A percentile compares a stretch with the other conserved stretches of the same genome.
Evolutionary conservation across 805 yeast genomes (phyloP).

Genomic region (Saturnispora saitoi): DNA sequence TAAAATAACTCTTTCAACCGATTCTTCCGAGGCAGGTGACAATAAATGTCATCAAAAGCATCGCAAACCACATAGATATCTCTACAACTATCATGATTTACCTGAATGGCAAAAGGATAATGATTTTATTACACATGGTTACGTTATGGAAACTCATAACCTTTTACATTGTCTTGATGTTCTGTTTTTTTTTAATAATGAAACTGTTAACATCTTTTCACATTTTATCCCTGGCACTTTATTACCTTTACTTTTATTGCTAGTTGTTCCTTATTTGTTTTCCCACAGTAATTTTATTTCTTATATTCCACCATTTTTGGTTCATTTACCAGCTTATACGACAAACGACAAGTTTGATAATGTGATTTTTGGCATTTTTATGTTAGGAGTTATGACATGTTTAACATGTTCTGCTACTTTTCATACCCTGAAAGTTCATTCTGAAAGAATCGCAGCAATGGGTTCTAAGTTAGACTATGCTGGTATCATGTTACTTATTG

Average conservation of each 20-base stretch:
- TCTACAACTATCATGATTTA: conserved; percentile 34
- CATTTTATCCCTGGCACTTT: conserved; percentile 41
- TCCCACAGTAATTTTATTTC: conserved; percentile 14
- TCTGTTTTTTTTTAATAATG: conserved; percentile 41
- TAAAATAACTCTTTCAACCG: background rate
- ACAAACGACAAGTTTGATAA: conserved; percentile 29
- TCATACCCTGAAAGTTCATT: conserved; percentile 45
- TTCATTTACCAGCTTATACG: conserved; percentile 22
- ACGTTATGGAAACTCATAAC: conserved; percentile 40
- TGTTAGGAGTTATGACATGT: conserved; percentile 37
- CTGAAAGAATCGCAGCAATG: conserved; percentile 32
- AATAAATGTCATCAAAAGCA: background rate
- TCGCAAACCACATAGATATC: conserved; percentile 9
- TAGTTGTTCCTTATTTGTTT: conserved; percentile 20
- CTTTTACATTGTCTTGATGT: conserved; percentile 33
- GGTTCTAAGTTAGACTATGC: conserved; percentile 49
- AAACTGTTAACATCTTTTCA: conserved; percentile 43
- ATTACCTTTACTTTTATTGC: conserved; percentile 19
- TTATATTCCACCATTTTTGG: conserved; percentile 19
- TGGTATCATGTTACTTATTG: conserved; percentile 45
- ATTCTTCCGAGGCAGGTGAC: background rate
- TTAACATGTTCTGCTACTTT: conserved; percentile 41
- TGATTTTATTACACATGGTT: conserved; percentile 42
- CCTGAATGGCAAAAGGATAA: conserved; percentile 52
- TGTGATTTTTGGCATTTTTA: conserved; percentile 35